A percentile compares a stretch with the other conserved stretches of the same genome.
Conservation (phyloP, 352 stramenopile species). For the Phytopythium cucurbitacearum region DNA sequence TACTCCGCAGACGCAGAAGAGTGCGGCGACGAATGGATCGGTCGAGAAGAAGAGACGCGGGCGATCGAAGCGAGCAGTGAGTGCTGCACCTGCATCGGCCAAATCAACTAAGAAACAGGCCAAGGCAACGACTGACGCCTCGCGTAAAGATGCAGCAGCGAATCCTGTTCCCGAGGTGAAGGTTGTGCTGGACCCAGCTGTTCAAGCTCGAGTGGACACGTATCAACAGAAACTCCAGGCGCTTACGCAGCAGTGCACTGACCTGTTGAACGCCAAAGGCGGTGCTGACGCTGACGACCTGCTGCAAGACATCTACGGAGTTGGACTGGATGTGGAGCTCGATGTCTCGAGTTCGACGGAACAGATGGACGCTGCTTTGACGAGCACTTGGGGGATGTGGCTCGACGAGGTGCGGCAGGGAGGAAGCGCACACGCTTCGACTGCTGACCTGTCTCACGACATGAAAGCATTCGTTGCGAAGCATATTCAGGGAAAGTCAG, state of each 20-base stretch:
- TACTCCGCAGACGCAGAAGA: slow-evolving; percentile 3
- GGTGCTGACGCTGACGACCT: slow-evolving; percentile 31
- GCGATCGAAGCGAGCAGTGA: no score
- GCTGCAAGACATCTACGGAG: slow-evolving; percentile 75
- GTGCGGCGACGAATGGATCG: slow-evolving; percentile 2
- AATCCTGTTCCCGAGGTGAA: slow-evolving; percentile 4
- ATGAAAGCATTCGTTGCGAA: slow-evolving; percentile 52
- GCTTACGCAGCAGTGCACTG: slow-evolving; percentile 39
- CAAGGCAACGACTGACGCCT: slow-evolving; percentile 5
- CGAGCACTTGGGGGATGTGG: slow-evolving; percentile 24
- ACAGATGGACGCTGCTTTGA: slow-evolving; percentile 10
- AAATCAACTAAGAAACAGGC: slow-evolving; percentile 6
- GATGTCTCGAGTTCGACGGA: slow-evolving; percentile 20
- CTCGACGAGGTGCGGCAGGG: slow-evolving; percentile 1
- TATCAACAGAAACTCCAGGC: slow-evolving; percentile 80
- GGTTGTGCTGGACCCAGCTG: slow-evolving; percentile 43
- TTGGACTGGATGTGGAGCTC: slow-evolving; percentile 46
- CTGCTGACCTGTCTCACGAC: slow-evolving; percentile 31
- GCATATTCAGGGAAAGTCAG: slow-evolving; percentile 33
- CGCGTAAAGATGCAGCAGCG: slow-evolving; percentile 8
- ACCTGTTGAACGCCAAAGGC: slow-evolving; percentile 21
- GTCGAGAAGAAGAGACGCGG: no score
- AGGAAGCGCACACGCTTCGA: not conserved
- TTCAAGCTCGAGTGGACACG: slow-evolving; percentile 58
- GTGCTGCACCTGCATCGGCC: not conserved